Percentiles rank a stretch among this genome's conserved stretches.
These are phyloP conservation scores for Lobosporangium transversale DNA, from an alignment of 192 early-diverging fungal species.

Conservation along the genomic window DNA sequence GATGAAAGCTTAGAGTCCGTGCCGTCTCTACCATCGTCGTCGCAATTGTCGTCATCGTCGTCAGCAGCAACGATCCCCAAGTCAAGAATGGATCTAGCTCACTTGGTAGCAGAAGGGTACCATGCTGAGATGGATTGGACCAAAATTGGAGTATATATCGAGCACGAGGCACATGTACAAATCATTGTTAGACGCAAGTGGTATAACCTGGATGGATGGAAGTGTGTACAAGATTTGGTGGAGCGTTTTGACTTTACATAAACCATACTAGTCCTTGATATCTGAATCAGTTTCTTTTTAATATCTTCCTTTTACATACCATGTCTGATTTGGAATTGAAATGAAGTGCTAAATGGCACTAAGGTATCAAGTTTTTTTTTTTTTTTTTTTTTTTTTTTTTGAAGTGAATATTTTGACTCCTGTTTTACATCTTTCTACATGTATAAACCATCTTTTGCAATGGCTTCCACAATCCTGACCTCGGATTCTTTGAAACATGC, in stretches of 20 bases:
- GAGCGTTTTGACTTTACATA: conserved; percentile 52
- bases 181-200: conserved; percentile 59
- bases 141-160: conserved; percentile 56
- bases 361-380: too few species aligned
- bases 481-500: conserved; percentile 49
- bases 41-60: neutral
- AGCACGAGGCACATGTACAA: conserved; percentile 55
- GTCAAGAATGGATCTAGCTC: conserved; percentile 26
- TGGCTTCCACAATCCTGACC: conserved; percentile 29
- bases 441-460: conserved; percentile 42
- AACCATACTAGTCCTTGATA: too few species aligned
- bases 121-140: conserved; percentile 57
- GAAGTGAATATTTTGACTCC: too few species aligned
- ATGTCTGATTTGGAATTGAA: too few species aligned
- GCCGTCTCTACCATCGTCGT: conserved; percentile 3
- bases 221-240: conserved; percentile 51
- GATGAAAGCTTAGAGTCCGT: too few species aligned
- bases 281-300: too few species aligned
- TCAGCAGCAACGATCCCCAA: neutral
- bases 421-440: too few species aligned
- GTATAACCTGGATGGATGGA: conserved; percentile 55
- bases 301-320: too few species aligned
- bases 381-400: too few species aligned
- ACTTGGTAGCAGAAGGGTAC: conserved; percentile 45
- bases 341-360: too few species aligned